Evolutionary conservation across 768 basidiomycete species (phyloP).

Genomic region (Nidularia sp.): DNA sequence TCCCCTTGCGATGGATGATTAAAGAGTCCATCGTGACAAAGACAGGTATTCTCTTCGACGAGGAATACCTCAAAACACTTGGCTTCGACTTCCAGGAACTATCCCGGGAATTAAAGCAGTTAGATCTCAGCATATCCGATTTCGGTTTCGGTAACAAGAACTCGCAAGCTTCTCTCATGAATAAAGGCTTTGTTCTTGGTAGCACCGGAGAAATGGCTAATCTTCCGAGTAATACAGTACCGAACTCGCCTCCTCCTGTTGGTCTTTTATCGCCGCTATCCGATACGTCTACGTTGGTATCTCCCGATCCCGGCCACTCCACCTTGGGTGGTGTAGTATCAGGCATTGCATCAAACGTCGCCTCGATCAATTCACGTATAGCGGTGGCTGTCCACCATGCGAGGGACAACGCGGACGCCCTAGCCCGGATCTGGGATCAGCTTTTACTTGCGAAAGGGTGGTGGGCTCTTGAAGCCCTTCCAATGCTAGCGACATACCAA

Average conservation of each 20-base stretch:
- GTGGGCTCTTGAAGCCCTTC: conserved; percentile 20
- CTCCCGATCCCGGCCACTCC: not conserved
- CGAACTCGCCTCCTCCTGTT: not conserved
- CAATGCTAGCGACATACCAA: conserved; percentile 16
- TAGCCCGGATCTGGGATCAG: conserved; percentile 16
- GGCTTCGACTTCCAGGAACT: conserved; percentile 13
- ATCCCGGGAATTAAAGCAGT: not conserved
- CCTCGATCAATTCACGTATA: not conserved
- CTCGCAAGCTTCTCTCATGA: not conserved
- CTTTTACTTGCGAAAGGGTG: conserved; percentile 10
- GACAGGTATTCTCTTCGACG: conserved; percentile 15
- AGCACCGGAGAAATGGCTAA: not conserved
- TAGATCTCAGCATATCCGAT: not conserved
- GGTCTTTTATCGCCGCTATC: not conserved
- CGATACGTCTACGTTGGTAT: not conserved
- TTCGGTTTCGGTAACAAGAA: not conserved
- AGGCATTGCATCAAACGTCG: conserved; percentile 3
- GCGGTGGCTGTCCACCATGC: not conserved
- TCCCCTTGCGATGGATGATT: conserved; percentile 25
- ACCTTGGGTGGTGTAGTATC: no score
- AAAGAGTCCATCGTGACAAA: conserved; percentile 15
- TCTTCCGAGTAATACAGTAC: not conserved
- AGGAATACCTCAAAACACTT: conserved; percentile 9
- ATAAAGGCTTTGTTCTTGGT: no score
- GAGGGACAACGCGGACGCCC: conserved; percentile 7